Evolutionary conservation across 148 eudicot genomes (phyloP), one percentile per base, ranked within the genome.

Genomic region (Rheum nobile): DNA sequence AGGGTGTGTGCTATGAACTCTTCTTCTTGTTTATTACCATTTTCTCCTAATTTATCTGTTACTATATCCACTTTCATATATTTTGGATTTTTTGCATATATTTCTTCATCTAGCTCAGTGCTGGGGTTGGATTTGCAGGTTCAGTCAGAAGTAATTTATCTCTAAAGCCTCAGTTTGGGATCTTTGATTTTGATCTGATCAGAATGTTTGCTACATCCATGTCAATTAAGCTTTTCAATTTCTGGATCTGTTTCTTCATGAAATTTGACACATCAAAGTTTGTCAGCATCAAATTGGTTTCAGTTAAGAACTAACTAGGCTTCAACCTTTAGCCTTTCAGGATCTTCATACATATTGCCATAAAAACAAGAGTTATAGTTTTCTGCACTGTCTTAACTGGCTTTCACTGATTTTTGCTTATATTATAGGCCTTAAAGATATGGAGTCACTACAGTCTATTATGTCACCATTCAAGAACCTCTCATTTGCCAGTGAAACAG

Each of bases 391-490:
- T 54, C 61, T 54, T 21, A 54, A 9, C 29, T 54, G 61, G 31
- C 2, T n/a, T 54, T 54, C 29, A 21, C 12, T 24, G 3, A 13
- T 13, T 6, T 28, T 28, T 59, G 35, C 67, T 26, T 65, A 39
- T 65, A 24, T 65, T 65, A 16, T 65, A 31, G 39, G 9, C 16
- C 17, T 65, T n/a, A 14, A 16, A 65, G 69, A 65, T 32, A 93
- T 90, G 98, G 87, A 93, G 76, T 89, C 92, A 63, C 94, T 88
- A 73, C 92, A 89, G 81, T 89, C 98, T 75, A 87, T 88, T 75
- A 90, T 88, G 41, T 88, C 95, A 43, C 95, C 95, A 57, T 87
- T 89, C 81, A 91, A 89, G 78, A 87, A 77, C 74, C 77, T 86
- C 52, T 77, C 88, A 44, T 81, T 85, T 38, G 77, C 79, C 65